These are phyloP conservation scores for Punctularia strigosozonata DNA, from an alignment of 768 basidiomycete species.

Conservation along the genomic window DNA sequence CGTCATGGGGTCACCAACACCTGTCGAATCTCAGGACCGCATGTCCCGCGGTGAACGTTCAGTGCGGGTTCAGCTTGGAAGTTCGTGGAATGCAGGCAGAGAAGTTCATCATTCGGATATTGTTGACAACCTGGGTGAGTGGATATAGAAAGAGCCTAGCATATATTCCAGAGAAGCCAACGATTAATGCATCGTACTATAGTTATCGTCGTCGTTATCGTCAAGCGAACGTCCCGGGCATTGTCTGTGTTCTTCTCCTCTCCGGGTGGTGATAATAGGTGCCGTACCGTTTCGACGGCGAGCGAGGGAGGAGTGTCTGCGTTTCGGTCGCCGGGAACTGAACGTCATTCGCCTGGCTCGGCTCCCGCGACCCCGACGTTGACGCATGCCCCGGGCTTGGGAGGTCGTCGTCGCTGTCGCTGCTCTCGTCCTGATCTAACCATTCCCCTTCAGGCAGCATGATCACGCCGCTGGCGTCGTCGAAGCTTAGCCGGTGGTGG, in stretches of 20 bases:
- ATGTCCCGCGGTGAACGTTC: too few species aligned
- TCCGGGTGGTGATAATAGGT: constrained; percentile 88
- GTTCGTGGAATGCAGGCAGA: too few species aligned
- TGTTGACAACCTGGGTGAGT: too few species aligned
- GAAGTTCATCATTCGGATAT: too few species aligned
- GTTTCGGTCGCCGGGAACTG: constrained; percentile 6
- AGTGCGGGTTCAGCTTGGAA: too few species aligned
- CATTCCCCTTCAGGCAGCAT: constrained; percentile 63
- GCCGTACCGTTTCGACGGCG: constrained; percentile 45
- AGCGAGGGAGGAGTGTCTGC: constrained; percentile 14
- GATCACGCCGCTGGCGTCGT: constrained; percentile 81
- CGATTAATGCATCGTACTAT: too few species aligned
- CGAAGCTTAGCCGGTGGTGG: constrained; percentile 68
- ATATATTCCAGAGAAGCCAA: too few species aligned
- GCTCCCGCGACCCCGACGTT: constrained; percentile 27
- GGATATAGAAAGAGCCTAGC: too few species aligned
- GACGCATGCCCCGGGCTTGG: constrained; percentile 28
- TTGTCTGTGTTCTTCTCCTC: constrained; percentile 36
- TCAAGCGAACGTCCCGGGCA: constrained; percentile 55
- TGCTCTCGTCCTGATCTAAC: constrained; percentile 37
- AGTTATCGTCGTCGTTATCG: too few species aligned
- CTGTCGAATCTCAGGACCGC: too few species aligned
- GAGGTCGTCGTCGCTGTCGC: constrained; percentile 34
- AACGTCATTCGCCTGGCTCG: constrained; percentile 12
- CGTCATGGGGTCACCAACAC: too few species aligned